These are phyloP conservation scores for Trichocladium uniseriatum DNA, from an alignment of 495 filamentous ascomycete species.

Conservation along the genomic window DNA sequence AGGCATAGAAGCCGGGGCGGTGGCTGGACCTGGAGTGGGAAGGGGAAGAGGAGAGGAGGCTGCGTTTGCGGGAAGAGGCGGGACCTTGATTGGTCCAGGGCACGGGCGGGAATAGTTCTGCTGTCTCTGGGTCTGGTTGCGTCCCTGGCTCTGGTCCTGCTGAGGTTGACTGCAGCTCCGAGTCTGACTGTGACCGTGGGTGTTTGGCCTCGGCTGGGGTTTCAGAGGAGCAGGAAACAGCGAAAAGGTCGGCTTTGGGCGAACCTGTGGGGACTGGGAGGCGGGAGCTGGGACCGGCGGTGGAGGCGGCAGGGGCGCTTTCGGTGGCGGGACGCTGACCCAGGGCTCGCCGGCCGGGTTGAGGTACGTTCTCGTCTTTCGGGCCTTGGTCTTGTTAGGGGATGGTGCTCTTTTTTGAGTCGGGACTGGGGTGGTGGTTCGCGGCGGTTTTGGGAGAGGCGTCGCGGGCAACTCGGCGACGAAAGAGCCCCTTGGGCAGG, in stretches of 20 bases:
- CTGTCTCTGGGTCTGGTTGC: not conserved
- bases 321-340: conserved; percentile 11
- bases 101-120: not conserved
- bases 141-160: not conserved
- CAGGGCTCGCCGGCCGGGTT: conserved; percentile 16
- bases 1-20: no score
- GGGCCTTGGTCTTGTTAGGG: not conserved
- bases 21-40: no score
- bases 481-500: not conserved
- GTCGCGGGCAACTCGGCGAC: conserved; percentile 8
- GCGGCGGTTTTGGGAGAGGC: not conserved
- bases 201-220: no score
- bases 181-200: no score
- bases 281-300: not conserved
- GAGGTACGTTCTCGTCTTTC: not conserved
- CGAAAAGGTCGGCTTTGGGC: not conserved
- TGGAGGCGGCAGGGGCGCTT: not conserved
- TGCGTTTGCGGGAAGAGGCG: not conserved
- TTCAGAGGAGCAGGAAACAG: not conserved
- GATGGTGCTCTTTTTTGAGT: not conserved
- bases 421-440: not conserved
- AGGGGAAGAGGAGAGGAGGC: conserved; percentile 1
- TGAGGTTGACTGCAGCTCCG: no score
- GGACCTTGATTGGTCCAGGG: not conserved
- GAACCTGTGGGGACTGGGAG: not conserved